Evolutionary conservation across 805 yeast species (phyloP), one percentile per base, ranked within the genome.

Genomic region (Myxozyma geophila): DNA sequence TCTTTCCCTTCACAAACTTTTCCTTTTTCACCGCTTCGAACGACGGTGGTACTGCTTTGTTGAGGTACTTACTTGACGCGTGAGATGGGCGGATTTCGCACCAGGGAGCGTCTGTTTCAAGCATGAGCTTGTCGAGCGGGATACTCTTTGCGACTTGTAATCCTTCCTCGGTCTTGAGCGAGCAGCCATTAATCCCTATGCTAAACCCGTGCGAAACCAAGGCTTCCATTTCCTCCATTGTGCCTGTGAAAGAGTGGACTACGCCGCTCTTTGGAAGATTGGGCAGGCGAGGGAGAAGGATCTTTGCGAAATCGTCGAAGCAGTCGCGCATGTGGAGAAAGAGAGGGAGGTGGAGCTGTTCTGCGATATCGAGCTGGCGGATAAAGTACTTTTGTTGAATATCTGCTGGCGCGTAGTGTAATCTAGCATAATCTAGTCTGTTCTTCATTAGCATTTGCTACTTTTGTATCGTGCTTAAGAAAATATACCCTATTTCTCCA

Each of bases 91-190:
- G 81, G 52, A 95, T 85, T 73, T 92, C 98, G 78, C 99, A 95
- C 99, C 99, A 95, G 0, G 99, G 99, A 2, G 98, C 92, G 76
- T 95, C 99, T 15, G 70, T 67, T 74, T 95, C 99, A 9, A 95
- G 82, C 81, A 93, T 76, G 49, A 95, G 74, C 70, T 81, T 82
- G 4, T 86, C 84, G 8, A 85, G 71, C 0, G 98, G 98, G n/a
- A 95, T 83, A 28, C 74, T 71, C 48, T 78, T 76, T 0, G 87
- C 90, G 28, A 87, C 91, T 35, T 81, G 80, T 13, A 92, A 76
- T 72, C 89, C 91, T 67, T 88, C 92, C 61, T 84, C 84, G 0
- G 90, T 85, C 72, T 88, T 89, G 68, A 95, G 81, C 1, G 98
- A 92, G 72, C 98, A 95, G 3, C 99, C 99, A 74, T 95, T 95